Evolutionary conservation across 257 asterid species (phyloP).

Genomic region (Plectranthus barbatus): DNA sequence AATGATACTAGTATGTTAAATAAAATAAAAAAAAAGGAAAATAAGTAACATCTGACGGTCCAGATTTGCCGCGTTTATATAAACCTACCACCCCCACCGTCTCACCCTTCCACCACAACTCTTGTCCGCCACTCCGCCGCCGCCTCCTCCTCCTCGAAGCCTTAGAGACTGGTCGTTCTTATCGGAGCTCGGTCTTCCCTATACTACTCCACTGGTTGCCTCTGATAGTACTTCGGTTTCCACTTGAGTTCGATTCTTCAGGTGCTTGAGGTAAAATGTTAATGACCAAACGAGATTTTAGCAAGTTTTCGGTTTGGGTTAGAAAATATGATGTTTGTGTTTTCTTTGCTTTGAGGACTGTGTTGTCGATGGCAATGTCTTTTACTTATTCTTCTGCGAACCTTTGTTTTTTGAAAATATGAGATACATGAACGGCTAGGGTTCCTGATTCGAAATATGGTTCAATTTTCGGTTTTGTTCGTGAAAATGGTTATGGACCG

Average conservation of each 20-base stretch:
- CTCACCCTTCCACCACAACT: background rate
- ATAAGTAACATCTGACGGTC: background rate
- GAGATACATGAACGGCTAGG: background rate
- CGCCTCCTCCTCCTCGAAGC: conserved; percentile 3
- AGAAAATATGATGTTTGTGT: background rate
- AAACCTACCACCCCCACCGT: background rate
- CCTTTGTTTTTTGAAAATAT: background rate
- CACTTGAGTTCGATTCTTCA: background rate
- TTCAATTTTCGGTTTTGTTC: background rate
- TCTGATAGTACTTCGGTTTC: background rate
- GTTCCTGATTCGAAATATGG: background rate
- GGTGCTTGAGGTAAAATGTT: background rate
- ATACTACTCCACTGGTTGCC: background rate
- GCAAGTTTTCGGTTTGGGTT: background rate
- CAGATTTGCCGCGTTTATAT: background rate
- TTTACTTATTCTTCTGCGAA: background rate
- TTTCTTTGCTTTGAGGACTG: background rate
- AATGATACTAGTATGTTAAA: too few species aligned
- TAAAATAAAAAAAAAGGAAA: background rate
- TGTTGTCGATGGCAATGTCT: background rate
- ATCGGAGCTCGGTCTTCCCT: background rate
- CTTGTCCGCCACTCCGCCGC: background rate
- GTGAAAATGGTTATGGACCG: background rate
- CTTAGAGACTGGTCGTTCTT: background rate
- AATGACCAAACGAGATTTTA: background rate